Evolutionary conservation across 2,329 filamentous ascomycete genomes (phyloP), one percentile per base, ranked within the genome.

Genomic region (Verticillium tricorpus): DNA sequence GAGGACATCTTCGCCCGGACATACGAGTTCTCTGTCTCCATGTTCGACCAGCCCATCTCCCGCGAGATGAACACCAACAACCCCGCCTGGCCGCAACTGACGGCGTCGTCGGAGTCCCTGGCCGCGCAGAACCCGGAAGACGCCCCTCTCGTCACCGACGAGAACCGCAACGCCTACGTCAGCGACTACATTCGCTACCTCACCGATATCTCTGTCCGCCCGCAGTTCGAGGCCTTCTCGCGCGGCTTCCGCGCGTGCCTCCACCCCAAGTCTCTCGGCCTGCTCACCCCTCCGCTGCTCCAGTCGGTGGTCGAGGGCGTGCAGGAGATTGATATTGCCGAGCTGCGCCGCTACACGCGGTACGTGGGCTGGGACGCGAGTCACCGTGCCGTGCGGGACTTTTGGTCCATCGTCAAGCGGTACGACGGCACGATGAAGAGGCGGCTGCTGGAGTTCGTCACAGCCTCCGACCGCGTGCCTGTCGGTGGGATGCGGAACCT

Each of bases 391-490:
- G 87, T 99, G 52, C 78, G 80, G 28, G 86, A 90, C 67, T 98
- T 99, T 73, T 99, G 95, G 95, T 82, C 82, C 14, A 83, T 97
- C 8, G 90, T 97, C 1, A 84, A 84, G 66, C 75, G 73, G 39
- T 95, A 85, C 70, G 82, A 86, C 63, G 82, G 89, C 17, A 80
- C 84, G 55, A 89, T 93, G 80, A 89, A 89, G 74, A 85, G 87
- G 59, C 87, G 86, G 69, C 78, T 99, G 37, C 81, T 99, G 35
- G 93, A 97, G 73, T 99, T 99, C 70, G 93, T 99, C 34, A 99
- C 95, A 15, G 94, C 94, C 0, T 94, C 89, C 68, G 93, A 97
- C 71, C 85, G 95, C 2, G 85, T 98, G 2, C 95, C 95, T 0
- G 91, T 97, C 0, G 93, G 91, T 22, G 95, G 95, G 2, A 87